These are phyloP conservation scores for Zymoseptoria tritici DNA, from an alignment of 2,329 filamentous ascomycete genomes.

Conservation along the genomic window DNA sequence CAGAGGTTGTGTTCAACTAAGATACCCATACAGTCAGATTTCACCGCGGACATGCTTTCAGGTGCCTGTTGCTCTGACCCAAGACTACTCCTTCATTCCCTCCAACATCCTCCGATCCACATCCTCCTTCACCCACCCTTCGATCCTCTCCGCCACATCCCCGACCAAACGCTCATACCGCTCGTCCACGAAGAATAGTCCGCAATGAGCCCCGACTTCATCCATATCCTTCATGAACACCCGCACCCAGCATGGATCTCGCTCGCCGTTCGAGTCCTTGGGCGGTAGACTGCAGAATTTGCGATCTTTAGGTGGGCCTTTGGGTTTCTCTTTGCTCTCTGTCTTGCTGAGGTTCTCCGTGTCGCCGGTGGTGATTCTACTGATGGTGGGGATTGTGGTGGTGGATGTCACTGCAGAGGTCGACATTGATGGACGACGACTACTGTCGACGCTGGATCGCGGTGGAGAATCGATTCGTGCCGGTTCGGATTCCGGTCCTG, in stretches of 20 bases:
- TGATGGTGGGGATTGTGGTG: background rate
- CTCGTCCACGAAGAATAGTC: conserved; percentile 65
- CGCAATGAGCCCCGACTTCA: conserved; percentile 78
- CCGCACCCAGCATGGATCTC: conserved; percentile 67
- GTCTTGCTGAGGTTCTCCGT: conserved; percentile 6
- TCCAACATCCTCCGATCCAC: conserved; percentile 1
- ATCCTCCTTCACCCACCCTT: conserved; percentile 28
- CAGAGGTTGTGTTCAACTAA: background rate
- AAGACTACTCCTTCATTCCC: background rate
- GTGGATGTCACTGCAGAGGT: conserved; percentile 1
- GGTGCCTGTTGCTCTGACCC: background rate
- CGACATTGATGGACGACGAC: background rate
- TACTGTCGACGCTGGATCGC: conserved; percentile 6
- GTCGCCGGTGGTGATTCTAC: background rate
- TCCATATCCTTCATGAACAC: conserved; percentile 78
- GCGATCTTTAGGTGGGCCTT: conserved; percentile 47
- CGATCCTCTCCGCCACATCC: conserved; percentile 30
- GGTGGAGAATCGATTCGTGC: background rate
- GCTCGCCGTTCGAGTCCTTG: conserved; percentile 46
- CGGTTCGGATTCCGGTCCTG: background rate
- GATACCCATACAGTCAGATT: conserved; percentile 4
- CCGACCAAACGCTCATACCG: conserved; percentile 32
- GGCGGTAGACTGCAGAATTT: conserved; percentile 75
- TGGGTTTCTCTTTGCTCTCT: conserved; percentile 13
- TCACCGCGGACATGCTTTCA: background rate